Conservation (phyloP, 345 rosid species). For the Anacardium occidentale region DNA sequence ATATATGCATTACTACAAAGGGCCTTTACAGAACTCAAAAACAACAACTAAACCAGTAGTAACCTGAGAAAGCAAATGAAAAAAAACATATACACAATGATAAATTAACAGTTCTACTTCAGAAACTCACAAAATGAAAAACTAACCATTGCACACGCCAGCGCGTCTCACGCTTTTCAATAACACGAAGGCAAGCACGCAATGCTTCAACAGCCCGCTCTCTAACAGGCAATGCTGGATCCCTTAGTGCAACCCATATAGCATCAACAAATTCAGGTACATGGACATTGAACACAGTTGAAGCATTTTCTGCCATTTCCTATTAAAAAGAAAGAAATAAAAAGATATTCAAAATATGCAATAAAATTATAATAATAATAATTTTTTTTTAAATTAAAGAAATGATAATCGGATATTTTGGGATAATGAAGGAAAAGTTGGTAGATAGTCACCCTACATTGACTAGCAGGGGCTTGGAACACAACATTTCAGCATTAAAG, state of each 20-base stretch:
- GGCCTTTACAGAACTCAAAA: no score
- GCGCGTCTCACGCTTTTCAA: constrained; percentile 99
- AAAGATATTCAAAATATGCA: background rate
- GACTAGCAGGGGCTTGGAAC: background rate
- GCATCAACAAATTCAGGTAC: constrained; percentile 96
- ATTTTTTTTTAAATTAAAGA: no score
- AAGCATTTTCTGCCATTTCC: constrained; percentile 99
- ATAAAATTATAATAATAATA: background rate
- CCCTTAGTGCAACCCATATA: constrained; percentile 98
- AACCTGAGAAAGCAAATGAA: no score
- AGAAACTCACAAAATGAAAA: constrained; percentile 2
- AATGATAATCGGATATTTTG: no score
- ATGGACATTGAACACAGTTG: constrained; percentile 96
- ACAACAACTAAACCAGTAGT: no score
- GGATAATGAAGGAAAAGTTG: no score
- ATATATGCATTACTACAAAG: no score
- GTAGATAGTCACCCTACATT: background rate
- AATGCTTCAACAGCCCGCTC: constrained; percentile 96
- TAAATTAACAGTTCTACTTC: constrained; percentile 2
- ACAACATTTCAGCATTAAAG: background rate
- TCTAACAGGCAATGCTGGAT: constrained; percentile 82
- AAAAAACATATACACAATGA: background rate
- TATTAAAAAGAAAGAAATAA: constrained; percentile 27
- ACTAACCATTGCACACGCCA: constrained; percentile 99
- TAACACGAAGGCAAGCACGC: constrained; percentile 98